phyloP scores from a whole-genome alignment of 192 early-diverging fungal species.

The Umbelopsis isabellina region DNA sequence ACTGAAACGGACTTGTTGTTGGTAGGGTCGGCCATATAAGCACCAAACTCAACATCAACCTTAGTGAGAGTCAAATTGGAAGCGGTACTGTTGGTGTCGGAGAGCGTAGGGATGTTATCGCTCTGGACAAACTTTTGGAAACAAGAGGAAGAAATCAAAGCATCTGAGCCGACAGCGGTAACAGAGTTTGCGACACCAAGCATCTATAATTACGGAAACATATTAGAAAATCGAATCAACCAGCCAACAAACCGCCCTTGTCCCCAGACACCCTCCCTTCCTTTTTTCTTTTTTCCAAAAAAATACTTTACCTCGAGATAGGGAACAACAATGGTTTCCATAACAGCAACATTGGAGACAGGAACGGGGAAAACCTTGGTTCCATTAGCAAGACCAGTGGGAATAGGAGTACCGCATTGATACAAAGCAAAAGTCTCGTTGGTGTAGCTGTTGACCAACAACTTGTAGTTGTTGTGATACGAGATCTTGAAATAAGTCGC shows the following conservation, averaged over 20 bases:
- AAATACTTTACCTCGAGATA: constrained; percentile 48
- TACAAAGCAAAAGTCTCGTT: constrained; percentile 66
- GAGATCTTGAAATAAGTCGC: constrained; percentile 62
- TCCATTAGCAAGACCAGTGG: constrained; percentile 44
- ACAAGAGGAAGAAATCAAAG: constrained; percentile 52
- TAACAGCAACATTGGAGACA: constrained; percentile 42
- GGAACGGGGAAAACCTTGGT: constrained; percentile 52
- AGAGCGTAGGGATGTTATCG: constrained; percentile 32
- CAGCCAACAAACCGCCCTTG: background rate
- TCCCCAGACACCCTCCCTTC: too few species aligned
- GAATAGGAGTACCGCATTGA: constrained; percentile 70
- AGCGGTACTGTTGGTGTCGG: constrained; percentile 48
- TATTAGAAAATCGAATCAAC: background rate
- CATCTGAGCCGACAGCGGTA: constrained; percentile 41
- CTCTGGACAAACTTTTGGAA: constrained; percentile 41
- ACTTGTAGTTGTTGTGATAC: constrained; percentile 69
- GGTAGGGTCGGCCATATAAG: constrained; percentile 40
- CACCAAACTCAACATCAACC: constrained; percentile 52
- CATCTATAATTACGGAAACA: constrained; percentile 28
- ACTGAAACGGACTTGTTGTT: constrained; percentile 52
- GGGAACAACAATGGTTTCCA: constrained; percentile 44
- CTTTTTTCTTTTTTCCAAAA: too few species aligned
- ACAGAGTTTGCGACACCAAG: constrained; percentile 46
- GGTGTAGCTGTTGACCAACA: constrained; percentile 57
- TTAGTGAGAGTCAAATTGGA: constrained; percentile 50